phyloP scores from a whole-genome alignment of 2,329 filamentous ascomycete species.

The Penicillium frequentans region DNA sequence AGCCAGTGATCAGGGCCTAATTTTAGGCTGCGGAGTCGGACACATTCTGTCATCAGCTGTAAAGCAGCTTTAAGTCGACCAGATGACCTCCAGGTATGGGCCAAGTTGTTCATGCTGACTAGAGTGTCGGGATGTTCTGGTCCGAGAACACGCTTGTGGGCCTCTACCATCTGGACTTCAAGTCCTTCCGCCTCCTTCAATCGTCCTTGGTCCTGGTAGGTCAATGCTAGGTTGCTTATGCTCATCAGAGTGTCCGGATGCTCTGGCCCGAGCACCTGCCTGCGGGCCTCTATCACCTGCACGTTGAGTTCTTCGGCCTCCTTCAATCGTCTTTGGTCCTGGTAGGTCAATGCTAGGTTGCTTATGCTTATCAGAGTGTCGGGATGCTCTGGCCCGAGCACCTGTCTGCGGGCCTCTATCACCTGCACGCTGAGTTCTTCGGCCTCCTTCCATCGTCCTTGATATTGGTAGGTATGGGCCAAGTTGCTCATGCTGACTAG shows the following conservation, averaged over 20 bases:
- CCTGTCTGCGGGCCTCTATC: neutral
- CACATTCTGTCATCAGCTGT: neutral
- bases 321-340: neutral
- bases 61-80: neutral
- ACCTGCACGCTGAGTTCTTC: neutral
- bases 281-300: neutral
- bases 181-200: neutral
- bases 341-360: neutral
- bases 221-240: neutral
- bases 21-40: neutral
- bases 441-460: neutral
- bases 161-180: no score
- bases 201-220: neutral
- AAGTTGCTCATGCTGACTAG: slow-evolving; percentile 6
- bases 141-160: no score
- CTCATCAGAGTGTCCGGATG: neutral
- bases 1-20: neutral
- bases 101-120: neutral
- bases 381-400: neutral
- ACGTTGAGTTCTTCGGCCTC: neutral
- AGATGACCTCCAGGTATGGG: neutral
- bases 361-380: neutral
- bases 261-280: neutral
- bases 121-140: neutral
- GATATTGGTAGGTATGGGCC: neutral